phyloP scores from a whole-genome alignment of 2,329 filamentous ascomycete species.

The Pseudogymnoascus sp. region DNA sequence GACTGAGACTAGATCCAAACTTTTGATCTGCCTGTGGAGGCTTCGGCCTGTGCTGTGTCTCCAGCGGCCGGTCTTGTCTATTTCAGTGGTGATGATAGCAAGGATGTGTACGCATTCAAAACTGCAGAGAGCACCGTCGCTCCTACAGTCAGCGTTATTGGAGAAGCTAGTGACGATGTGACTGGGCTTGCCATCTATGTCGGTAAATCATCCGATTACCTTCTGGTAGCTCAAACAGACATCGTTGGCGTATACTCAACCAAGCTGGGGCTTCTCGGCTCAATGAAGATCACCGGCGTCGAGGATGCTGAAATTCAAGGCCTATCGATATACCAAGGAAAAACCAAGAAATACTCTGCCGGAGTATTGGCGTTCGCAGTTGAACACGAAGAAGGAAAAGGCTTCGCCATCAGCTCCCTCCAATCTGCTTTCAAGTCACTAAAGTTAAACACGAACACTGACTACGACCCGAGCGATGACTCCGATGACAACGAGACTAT shows the following conservation, averaged over 20 bases:
- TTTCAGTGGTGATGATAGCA: constrained; percentile 32
- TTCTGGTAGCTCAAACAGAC: constrained; percentile 34
- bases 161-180: constrained; percentile 31
- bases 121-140: constrained; percentile 31
- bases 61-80: constrained; percentile 30
- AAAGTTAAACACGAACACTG: constrained; percentile 29
- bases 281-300: constrained; percentile 24
- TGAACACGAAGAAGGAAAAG: constrained; percentile 32
- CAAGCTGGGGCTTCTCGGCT: constrained; percentile 30
- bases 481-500: not conserved
- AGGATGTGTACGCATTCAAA: constrained; percentile 31
- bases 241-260: constrained; percentile 33
- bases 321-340: not conserved
- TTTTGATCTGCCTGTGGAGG: constrained; percentile 34
- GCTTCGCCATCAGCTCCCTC: constrained; percentile 34
- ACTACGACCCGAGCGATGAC: constrained; percentile 26
- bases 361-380: constrained; percentile 35
- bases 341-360: not conserved
- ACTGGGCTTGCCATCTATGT: constrained; percentile 36
- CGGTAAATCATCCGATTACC: constrained; percentile 29
- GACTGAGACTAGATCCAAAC: constrained; percentile 37
- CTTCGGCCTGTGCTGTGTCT: constrained; percentile 35
- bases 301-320: not conserved
- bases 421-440: constrained; percentile 28
- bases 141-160: constrained; percentile 30